A percentile compares a stretch with the other conserved stretches of the same genome.
Conservation (phyloP, 257 asterid species). For the Fraxinus quadrangulata region DNA sequence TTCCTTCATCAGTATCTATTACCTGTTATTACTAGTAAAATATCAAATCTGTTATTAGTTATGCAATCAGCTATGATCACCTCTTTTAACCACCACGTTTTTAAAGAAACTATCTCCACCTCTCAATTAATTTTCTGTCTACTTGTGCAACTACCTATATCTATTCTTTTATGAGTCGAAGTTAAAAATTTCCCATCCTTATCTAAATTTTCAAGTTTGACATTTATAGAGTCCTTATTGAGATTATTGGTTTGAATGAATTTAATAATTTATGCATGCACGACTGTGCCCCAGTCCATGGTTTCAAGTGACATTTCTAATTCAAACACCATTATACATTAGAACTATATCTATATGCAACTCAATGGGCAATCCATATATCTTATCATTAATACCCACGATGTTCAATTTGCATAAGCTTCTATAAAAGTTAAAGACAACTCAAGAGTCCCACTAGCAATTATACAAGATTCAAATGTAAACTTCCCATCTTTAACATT, state of each 20-base stretch:
- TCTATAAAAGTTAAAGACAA: background rate
- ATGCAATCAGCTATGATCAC: background rate
- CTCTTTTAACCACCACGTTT: background rate
- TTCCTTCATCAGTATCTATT: background rate
- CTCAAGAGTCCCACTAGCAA: slow-evolving; percentile 3
- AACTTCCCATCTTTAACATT: background rate
- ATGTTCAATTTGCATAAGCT: background rate
- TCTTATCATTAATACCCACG: background rate
- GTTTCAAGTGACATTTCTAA: background rate
- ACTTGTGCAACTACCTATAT: background rate
- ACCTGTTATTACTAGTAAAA: background rate
- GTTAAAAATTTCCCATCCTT: background rate
- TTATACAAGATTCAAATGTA: slow-evolving; percentile 7
- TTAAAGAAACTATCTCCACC: background rate
- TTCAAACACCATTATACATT: background rate
- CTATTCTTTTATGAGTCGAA: background rate
- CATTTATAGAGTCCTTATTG: background rate
- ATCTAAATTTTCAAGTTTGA: background rate
- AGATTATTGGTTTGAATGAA: background rate
- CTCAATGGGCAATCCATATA: background rate
- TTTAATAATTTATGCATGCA: background rate
- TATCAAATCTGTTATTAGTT: background rate
- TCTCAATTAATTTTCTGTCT: background rate
- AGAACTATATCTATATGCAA: background rate
- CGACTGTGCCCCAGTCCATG: background rate